Evolutionary conservation across 2,329 filamentous ascomycete species (phyloP).

Genomic region (Fonsecaea multimorphosa): DNA sequence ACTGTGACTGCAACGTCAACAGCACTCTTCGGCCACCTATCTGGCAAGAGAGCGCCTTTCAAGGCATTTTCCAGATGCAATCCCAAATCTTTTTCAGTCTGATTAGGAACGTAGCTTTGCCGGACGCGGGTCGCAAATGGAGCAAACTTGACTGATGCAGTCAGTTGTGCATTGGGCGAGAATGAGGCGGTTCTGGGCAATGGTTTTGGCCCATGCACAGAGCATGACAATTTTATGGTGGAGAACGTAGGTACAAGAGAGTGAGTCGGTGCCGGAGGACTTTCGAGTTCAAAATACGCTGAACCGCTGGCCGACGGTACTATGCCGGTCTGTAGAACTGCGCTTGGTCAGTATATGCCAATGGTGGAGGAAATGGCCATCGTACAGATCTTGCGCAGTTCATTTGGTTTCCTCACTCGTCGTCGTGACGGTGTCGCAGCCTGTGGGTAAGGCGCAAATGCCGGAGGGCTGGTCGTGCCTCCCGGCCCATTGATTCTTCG

Average conservation of each 20-base stretch:
- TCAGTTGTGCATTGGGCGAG: conserved; percentile 87
- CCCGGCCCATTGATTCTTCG: conserved; percentile 88
- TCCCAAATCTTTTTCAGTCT: conserved; percentile 84
- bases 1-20: conserved; percentile 95
- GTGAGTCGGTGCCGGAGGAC: conserved; percentile 50
- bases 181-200: conserved; percentile 89
- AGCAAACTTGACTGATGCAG: conserved; percentile 94
- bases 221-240: conserved; percentile 88
- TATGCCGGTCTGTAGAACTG: conserved; percentile 88
- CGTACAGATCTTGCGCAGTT: conserved; percentile 86
- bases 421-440: conserved; percentile 58
- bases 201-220: conserved; percentile 89
- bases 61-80: conserved; percentile 91
- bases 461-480: conserved; percentile 74
- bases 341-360: conserved; percentile 11
- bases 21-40: conserved; percentile 97
- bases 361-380: conserved; percentile 32
- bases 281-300: conserved; percentile 67
- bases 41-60: conserved; percentile 85
- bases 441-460: conserved; percentile 64
- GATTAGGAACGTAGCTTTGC: conserved; percentile 83
- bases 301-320: conserved; percentile 93
- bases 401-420: conserved; percentile 68
- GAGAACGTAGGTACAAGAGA: conserved; percentile 60
- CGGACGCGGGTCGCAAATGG: conserved; percentile 86